A percentile compares a stretch with the other conserved stretches of the same genome.
These are phyloP conservation scores for Dendrobium nobile DNA, from an alignment of 106 monocot genomes.

Conservation along the genomic window DNA sequence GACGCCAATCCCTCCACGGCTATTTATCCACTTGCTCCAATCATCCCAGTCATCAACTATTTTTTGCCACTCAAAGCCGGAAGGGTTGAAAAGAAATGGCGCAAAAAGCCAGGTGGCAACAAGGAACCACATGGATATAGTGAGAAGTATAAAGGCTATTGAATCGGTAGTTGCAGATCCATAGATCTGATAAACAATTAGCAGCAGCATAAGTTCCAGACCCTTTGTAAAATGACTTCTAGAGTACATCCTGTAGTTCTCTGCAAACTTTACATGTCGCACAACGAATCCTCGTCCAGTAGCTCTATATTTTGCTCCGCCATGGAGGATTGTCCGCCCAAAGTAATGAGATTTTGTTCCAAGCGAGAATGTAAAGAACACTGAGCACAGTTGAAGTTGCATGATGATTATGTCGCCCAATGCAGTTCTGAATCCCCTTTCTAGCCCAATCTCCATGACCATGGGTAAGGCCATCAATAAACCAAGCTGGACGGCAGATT, in stretches of 20 bases:
- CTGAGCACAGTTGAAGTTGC: conserved; percentile 95
- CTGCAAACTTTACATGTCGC: conserved; percentile 88
- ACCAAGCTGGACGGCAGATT: conserved; percentile 87
- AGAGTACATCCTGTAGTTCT: conserved; percentile 98
- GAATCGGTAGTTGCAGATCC: conserved; percentile 49
- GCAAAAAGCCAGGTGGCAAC: conserved; percentile 85
- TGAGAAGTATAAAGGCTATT: conserved; percentile 47
- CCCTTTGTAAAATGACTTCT: conserved; percentile 96
- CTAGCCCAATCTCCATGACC: conserved; percentile 97
- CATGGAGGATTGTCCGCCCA: conserved; percentile 88
- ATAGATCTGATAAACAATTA: conserved; percentile 73
- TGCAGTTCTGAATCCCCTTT: conserved; percentile 90
- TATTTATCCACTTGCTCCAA: conserved; percentile 90
- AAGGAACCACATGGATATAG: conserved; percentile 92
- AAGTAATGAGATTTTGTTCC: conserved; percentile 95
- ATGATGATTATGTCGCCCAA: conserved; percentile 89
- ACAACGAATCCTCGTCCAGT: conserved; percentile 97
- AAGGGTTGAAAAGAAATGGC: conserved; percentile 94
- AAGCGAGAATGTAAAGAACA: conserved; percentile 98
- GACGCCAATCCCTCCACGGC: conserved; percentile 86
- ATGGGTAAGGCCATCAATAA: conserved; percentile 89
- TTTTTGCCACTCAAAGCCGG: conserved; percentile 98
- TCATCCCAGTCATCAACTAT: conserved; percentile 98
- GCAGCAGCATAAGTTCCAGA: conserved; percentile 72
- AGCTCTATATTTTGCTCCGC: conserved; percentile 93